These are phyloP conservation scores for Byssothecium circinans DNA, from an alignment of 2,329 filamentous ascomycete genomes.

Conservation along the genomic window DNA sequence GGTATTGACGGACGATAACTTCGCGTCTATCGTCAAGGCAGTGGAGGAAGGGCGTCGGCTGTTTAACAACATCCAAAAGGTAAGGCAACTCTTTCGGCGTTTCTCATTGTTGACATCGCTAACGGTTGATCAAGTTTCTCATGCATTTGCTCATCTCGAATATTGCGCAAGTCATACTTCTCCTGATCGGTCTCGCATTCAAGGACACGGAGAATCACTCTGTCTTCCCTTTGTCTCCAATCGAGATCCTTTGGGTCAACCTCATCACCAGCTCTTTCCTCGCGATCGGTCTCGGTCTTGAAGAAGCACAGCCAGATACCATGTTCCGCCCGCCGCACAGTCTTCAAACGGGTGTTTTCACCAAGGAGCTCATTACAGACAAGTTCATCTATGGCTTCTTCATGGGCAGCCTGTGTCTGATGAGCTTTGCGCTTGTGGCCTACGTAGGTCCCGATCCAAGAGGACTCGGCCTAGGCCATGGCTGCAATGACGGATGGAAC, in stretches of 20 bases:
- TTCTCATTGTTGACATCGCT: not conserved
- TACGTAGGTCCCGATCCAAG: slow-evolving; percentile 43
- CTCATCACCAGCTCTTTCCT: slow-evolving; percentile 52
- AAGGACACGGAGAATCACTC: slow-evolving; percentile 48
- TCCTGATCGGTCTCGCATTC: slow-evolving; percentile 51
- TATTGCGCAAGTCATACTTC: slow-evolving; percentile 52
- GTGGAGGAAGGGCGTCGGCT: slow-evolving; percentile 45
- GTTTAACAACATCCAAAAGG: slow-evolving; percentile 47
- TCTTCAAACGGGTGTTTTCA: slow-evolving; percentile 49
- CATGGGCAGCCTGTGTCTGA: slow-evolving; percentile 50
- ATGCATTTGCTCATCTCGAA: slow-evolving; percentile 53
- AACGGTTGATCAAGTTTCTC: slow-evolving; percentile 36
- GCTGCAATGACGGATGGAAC: slow-evolving; percentile 51
- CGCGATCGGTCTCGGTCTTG: slow-evolving; percentile 51
- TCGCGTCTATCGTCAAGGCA: slow-evolving; percentile 46
- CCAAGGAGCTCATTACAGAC: slow-evolving; percentile 50
- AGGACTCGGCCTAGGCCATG: slow-evolving; percentile 46
- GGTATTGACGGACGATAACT: slow-evolving; percentile 47
- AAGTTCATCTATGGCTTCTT: slow-evolving; percentile 53
- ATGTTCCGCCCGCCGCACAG: slow-evolving; percentile 51
- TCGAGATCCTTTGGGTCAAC: slow-evolving; percentile 54
- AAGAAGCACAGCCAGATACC: slow-evolving; percentile 50
- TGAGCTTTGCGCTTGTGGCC: slow-evolving; percentile 49
- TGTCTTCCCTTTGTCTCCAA: slow-evolving; percentile 50
- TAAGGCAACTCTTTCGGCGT: slow-evolving; percentile 13